phyloP scores from a whole-genome alignment of 208 protist genomes.

The Herpetomonas samuelpessoai region DNA sequence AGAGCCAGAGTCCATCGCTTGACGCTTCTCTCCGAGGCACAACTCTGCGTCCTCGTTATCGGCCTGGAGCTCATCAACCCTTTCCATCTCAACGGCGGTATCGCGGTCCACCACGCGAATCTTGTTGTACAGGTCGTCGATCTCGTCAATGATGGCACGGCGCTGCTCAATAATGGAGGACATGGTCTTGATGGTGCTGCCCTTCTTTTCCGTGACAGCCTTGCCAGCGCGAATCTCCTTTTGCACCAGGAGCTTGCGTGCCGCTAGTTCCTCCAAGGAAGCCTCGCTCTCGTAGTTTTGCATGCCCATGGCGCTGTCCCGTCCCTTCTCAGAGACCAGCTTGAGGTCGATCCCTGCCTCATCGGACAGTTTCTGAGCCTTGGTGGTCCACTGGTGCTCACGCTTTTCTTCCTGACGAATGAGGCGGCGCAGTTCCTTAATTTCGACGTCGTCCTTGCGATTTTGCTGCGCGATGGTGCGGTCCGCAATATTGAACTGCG shows the following conservation, averaged over 20 bases:
- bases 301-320: slow-evolving; percentile 14
- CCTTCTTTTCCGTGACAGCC: slow-evolving; percentile 60
- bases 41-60: slow-evolving; percentile 53
- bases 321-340: slow-evolving; percentile 13
- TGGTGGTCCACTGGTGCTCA: slow-evolving; percentile 13
- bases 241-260: slow-evolving; percentile 43
- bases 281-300: slow-evolving; percentile 23
- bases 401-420: slow-evolving; percentile 50
- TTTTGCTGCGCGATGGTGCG: slow-evolving; percentile 68
- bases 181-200: slow-evolving; percentile 44
- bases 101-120: slow-evolving; percentile 78
- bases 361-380: slow-evolving; percentile 26
- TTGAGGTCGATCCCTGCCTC: slow-evolving; percentile 39
- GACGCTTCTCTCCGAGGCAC: slow-evolving; percentile 39
- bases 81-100: slow-evolving; percentile 42
- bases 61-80: slow-evolving; percentile 33
- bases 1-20: slow-evolving; percentile 30
- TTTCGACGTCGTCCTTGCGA: slow-evolving; percentile 29
- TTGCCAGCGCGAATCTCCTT: slow-evolving; percentile 61
- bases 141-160: slow-evolving; percentile 49
- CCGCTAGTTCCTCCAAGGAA: slow-evolving; percentile 44
- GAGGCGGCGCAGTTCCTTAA: slow-evolving; percentile 50
- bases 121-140: slow-evolving; percentile 75
- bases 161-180: slow-evolving; percentile 43
- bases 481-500: slow-evolving; percentile 67